Conservation (phyloP, 73 alveolate genomes). For the Blepharisma japonicum region DNA sequence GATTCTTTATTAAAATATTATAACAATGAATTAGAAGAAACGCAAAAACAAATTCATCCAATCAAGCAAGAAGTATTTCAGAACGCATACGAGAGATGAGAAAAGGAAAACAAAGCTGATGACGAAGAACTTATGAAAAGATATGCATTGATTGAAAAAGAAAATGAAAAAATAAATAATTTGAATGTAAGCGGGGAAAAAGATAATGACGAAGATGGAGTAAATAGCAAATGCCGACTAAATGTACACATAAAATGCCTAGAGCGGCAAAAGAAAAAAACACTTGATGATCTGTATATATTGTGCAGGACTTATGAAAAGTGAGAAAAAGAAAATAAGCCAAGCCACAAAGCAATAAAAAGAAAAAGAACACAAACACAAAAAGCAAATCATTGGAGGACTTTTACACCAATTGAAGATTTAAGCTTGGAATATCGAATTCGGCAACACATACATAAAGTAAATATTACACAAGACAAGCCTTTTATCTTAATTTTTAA, state of each 20-base stretch:
- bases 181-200: background rate
- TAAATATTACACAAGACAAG: background rate
- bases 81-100: background rate
- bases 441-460: background rate
- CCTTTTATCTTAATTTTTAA: background rate
- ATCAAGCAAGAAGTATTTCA: too few species aligned
- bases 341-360: background rate
- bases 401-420: background rate
- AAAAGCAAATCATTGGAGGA: background rate
- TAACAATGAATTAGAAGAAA: background rate
- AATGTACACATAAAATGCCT: background rate
- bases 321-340: background rate
- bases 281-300: background rate
- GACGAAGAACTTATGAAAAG: background rate
- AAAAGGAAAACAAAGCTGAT: background rate
- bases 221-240: background rate
- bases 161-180: background rate
- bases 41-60: background rate
- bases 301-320: background rate
- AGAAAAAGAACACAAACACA: background rate
- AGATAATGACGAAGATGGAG: background rate
- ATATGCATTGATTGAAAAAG: constrained; percentile 1
- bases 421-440: background rate
- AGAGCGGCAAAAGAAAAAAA: background rate
- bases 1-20: background rate